These are phyloP conservation scores for Suillus plorans DNA, from an alignment of 768 basidiomycete species.

Conservation along the genomic window DNA sequence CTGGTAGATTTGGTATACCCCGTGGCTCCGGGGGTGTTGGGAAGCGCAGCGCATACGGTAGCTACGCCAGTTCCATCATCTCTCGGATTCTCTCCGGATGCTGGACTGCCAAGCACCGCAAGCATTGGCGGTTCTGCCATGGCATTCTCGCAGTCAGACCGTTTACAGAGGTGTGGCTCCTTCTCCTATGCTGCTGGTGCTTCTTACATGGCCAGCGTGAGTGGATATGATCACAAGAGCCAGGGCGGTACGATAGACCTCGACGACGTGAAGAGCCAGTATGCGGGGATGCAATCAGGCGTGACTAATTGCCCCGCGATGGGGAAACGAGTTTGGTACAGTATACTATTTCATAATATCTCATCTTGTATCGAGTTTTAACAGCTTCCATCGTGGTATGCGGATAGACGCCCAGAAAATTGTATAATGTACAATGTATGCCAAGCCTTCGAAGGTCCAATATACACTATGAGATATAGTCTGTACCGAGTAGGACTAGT, in stretches of 20 bases:
- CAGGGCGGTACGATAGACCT: conserved; percentile 78
- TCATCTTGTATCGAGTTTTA: too few relatives aligned
- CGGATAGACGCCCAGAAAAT: too few relatives aligned
- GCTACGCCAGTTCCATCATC: conserved; percentile 89
- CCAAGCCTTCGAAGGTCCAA: too few relatives aligned
- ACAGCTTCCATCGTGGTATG: too few relatives aligned
- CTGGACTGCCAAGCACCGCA: conserved; percentile 54
- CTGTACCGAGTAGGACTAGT: background rate
- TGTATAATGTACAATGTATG: too few relatives aligned
- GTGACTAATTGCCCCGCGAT: conserved; percentile 43
- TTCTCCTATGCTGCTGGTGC: conserved; percentile 74
- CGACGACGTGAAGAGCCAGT: conserved; percentile 90
- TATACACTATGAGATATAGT: background rate
- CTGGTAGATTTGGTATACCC: conserved; percentile 66
- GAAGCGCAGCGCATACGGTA: conserved; percentile 74
- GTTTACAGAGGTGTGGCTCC: conserved; percentile 74
- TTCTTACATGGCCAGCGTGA: conserved; percentile 77
- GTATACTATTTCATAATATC: background rate
- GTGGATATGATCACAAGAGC: conserved; percentile 82
- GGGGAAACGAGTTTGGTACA: conserved; percentile 39
- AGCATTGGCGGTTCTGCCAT: conserved; percentile 64
- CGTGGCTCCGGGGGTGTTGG: conserved; percentile 57
- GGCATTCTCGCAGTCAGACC: conserved; percentile 89
- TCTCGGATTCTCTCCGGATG: conserved; percentile 66
- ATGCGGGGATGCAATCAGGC: conserved; percentile 80